Conservation (phyloP, 202 grass and related monocot species). For the Digitaria exilis region DNA sequence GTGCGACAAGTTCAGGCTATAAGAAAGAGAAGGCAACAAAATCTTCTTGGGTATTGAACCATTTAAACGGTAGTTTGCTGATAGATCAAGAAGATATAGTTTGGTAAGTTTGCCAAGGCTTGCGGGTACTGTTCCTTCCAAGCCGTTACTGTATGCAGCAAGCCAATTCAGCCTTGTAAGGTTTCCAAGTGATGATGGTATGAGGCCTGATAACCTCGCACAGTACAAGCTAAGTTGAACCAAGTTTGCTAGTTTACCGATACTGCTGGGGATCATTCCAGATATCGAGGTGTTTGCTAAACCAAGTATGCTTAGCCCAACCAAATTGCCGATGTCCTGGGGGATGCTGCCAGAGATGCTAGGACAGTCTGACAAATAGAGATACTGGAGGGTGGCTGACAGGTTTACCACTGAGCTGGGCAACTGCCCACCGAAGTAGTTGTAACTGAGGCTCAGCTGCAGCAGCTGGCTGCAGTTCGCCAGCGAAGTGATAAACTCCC, state of each 20-base stretch:
- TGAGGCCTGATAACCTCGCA: not conserved
- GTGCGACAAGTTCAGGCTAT: not conserved
- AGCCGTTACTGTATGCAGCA: not conserved
- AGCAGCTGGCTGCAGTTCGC: not conserved
- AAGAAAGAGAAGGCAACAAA: not conserved
- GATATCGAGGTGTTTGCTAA: not conserved
- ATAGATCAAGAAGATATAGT: not conserved
- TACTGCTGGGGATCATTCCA: not conserved
- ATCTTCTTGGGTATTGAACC: not conserved
- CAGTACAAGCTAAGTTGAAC: not conserved
- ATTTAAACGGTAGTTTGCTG: not conserved
- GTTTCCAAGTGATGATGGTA: not conserved
- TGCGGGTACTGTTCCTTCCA: not conserved
- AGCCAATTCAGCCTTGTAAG: not conserved
- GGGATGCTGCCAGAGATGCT: not conserved
- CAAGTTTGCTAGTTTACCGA: not conserved
- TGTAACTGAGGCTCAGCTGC: not conserved
- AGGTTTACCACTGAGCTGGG: slow-evolving; percentile 2
- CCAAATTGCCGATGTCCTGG: not conserved
- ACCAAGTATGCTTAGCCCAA: not conserved
- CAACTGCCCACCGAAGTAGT: not conserved
- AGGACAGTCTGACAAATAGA: not conserved
- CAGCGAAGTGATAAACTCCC: not conserved
- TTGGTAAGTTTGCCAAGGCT: not conserved
- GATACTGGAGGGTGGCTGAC: not conserved